These are phyloP conservation scores for Leccinellum albellum DNA, from an alignment of 768 basidiomycete genomes.

Conservation along the genomic window DNA sequence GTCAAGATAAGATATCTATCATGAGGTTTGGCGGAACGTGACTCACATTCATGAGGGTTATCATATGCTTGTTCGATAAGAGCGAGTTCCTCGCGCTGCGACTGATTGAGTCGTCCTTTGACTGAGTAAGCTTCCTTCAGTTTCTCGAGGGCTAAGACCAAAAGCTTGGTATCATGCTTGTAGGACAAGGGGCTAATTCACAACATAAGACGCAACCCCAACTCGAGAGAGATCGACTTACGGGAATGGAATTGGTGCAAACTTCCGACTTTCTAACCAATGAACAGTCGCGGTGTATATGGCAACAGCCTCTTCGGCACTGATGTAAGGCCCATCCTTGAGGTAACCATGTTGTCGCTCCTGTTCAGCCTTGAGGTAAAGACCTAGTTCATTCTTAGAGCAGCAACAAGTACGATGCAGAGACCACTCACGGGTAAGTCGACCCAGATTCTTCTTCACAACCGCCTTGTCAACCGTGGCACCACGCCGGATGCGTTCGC, in stretches of 20 bases:
- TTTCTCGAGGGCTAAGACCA: conserved; percentile 96
- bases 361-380: conserved; percentile 98
- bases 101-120: conserved; percentile 96
- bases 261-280: conserved; percentile 97
- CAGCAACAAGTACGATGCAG: not conserved
- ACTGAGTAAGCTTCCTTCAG: conserved; percentile 99
- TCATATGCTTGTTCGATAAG: conserved; percentile 99
- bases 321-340: conserved; percentile 99
- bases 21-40: not conserved
- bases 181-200: conserved; percentile 80
- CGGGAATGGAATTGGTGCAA: conserved; percentile 99
- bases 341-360: conserved; percentile 98
- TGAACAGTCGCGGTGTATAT: conserved; percentile 99
- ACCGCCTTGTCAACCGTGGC: conserved; percentile 98
- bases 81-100: conserved; percentile 95
- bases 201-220: conserved; percentile 1
- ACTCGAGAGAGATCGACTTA: conserved; percentile 33
- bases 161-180: conserved; percentile 97
- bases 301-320: conserved; percentile 97
- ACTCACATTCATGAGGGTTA: conserved; percentile 94
- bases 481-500: conserved; percentile 93
- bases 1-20: conserved; percentile 2
- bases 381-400: conserved; percentile 38
- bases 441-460: conserved; percentile 97
- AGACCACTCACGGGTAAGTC: conserved; percentile 74